phyloP scores from a whole-genome alignment of 2,329 filamentous ascomycete genomes.

The Metarhizium rileyi region DNA sequence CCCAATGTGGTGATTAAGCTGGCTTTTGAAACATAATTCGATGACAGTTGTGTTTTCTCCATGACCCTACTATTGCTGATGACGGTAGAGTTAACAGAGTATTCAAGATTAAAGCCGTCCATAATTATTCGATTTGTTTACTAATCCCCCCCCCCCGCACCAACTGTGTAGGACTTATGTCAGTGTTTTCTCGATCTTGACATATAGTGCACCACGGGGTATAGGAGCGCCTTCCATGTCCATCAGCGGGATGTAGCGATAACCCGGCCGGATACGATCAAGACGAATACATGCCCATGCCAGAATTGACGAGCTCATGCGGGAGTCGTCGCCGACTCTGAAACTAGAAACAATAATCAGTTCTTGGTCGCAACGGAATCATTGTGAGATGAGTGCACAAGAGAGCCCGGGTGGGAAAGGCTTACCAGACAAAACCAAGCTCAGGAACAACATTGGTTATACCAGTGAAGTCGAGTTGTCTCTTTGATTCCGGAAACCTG shows the following conservation, averaged over 20 bases:
- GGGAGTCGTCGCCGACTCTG: conserved; percentile 41
- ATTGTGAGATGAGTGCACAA: background rate
- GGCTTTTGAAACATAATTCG: background rate
- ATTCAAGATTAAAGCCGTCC: no score
- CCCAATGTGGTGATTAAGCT: background rate
- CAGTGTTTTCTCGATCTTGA: conserved; percentile 39
- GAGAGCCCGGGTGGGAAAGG: background rate
- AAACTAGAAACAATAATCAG: conserved; percentile 32
- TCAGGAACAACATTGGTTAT: conserved; percentile 54
- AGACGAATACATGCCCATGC: conserved; percentile 52
- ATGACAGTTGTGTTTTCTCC: background rate
- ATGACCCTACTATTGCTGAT: background rate
- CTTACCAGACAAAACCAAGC: conserved; percentile 65
- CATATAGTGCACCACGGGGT: conserved; percentile 37
- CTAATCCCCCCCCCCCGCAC: background rate
- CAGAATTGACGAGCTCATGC: conserved; percentile 28
- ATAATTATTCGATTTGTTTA: no score
- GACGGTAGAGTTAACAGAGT: no score
- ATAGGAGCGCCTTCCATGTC: conserved; percentile 35
- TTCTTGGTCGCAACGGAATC: background rate
- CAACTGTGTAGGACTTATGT: background rate
- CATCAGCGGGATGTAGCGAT: conserved; percentile 43
- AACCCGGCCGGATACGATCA: conserved; percentile 45
- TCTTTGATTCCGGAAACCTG: conserved; percentile 45
- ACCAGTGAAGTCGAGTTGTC: conserved; percentile 48